These are phyloP conservation scores for Hortaea sp. DNA, from an alignment of 2,329 filamentous ascomycete genomes.

Conservation along the genomic window DNA sequence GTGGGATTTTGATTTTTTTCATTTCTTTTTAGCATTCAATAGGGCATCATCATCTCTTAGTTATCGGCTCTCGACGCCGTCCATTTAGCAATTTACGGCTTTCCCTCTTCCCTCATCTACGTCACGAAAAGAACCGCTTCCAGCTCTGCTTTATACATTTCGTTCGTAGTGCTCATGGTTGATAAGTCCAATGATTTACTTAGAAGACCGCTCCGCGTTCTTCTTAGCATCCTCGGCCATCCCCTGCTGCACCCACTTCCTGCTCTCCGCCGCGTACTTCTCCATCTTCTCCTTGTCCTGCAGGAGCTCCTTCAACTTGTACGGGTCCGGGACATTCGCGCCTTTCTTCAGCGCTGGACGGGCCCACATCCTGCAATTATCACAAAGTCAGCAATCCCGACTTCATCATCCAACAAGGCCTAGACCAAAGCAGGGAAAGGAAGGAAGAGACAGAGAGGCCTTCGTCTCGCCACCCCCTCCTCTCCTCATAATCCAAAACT, in stretches of 20 bases:
- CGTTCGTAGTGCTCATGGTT: no score
- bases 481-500: conserved; percentile 24
- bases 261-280: conserved; percentile 36
- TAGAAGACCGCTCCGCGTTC: conserved; percentile 6
- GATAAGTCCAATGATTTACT: neutral
- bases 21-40: no score
- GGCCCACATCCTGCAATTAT: conserved; percentile 42
- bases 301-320: conserved; percentile 51
- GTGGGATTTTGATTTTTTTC: no score
- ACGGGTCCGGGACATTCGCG: conserved; percentile 54
- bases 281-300: conserved; percentile 51
- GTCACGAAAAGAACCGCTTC: no score
- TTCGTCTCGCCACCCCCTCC: conserved; percentile 34
- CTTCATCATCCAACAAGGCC: neutral
- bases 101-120: neutral
- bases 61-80: no score
- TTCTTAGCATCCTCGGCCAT: conserved; percentile 59
- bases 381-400: neutral
- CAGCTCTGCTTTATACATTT: no score
- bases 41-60: no score
- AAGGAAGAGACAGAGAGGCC: no score
- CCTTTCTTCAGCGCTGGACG: conserved; percentile 68
- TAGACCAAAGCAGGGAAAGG: neutral
- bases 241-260: conserved; percentile 41
- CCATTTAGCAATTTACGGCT: neutral